phyloP scores from a whole-genome alignment of 2,329 filamentous ascomycete species.

The Raffaelea albimanens region DNA sequence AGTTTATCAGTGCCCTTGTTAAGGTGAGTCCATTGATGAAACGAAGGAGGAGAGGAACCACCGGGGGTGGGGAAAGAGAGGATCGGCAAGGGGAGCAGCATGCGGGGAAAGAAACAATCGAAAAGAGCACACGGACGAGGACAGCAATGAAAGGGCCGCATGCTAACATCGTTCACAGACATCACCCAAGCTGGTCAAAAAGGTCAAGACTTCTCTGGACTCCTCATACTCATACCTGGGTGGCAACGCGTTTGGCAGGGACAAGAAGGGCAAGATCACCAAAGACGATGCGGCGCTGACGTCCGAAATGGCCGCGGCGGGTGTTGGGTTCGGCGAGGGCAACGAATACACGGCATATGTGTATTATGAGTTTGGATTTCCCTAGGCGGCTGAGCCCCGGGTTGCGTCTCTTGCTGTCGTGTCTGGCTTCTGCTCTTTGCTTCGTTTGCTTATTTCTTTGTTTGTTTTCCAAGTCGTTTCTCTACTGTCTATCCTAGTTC shows the following conservation, averaged over 20 bases:
- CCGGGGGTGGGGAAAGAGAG: not conserved
- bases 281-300: constrained; percentile 78
- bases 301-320: constrained; percentile 75
- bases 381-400: constrained; percentile 17
- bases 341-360: constrained; percentile 92
- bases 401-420: not conserved
- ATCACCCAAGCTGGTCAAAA: constrained; percentile 70
- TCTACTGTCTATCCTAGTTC: not conserved
- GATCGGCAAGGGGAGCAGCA: too few relatives aligned
- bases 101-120: too few relatives aligned
- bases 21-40: constrained; percentile 71
- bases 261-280: constrained; percentile 85
- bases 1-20: constrained; percentile 77
- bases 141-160: too few relatives aligned
- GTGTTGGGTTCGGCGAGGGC: constrained; percentile 56
- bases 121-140: not conserved
- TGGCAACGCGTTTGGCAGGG: constrained; percentile 84
- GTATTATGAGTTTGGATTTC: constrained; percentile 89
- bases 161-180: constrained; percentile 43
- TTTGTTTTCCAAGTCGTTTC: not conserved
- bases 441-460: not conserved
- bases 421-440: not conserved
- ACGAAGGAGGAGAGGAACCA: too few relatives aligned
- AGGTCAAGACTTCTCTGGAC: constrained; percentile 72
- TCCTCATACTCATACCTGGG: constrained; percentile 82